A percentile compares a stretch with the other conserved stretches of the same genome.
Conservation (phyloP, 108 stramenopile species). For the Stephanodiscus triporus region DNA sequence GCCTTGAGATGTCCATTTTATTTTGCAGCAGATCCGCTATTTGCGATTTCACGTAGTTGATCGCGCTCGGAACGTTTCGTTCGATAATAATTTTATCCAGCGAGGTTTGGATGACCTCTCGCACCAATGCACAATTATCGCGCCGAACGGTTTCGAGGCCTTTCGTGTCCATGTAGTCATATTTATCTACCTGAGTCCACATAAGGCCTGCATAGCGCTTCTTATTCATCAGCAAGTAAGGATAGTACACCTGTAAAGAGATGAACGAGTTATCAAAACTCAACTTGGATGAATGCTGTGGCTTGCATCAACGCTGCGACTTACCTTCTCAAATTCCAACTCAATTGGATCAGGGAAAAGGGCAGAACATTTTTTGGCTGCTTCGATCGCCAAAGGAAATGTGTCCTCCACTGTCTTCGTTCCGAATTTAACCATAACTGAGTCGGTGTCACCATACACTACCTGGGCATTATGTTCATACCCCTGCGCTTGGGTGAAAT, state of each 20-base stretch:
- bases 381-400: slow-evolving; percentile 94
- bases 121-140: slow-evolving; percentile 97
- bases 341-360: slow-evolving; percentile 94
- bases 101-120: slow-evolving; percentile 97
- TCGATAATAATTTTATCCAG: slow-evolving; percentile 97
- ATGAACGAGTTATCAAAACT: too few species aligned
- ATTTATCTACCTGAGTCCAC: slow-evolving; percentile 96
- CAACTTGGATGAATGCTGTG: too few species aligned
- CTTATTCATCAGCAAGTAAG: slow-evolving; percentile 97
- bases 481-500: slow-evolving; percentile 95
- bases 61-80: slow-evolving; percentile 89
- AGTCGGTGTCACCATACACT: slow-evolving; percentile 99
- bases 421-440: slow-evolving; percentile 99
- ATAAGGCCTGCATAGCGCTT: slow-evolving; percentile 99
- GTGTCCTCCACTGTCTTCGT: slow-evolving; percentile 88
- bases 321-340: slow-evolving; percentile 97
- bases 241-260: too few species aligned
- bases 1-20: slow-evolving; percentile 97
- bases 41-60: slow-evolving; percentile 89
- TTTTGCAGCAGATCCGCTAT: slow-evolving; percentile 97
- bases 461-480: slow-evolving; percentile 93
- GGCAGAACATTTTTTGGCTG: slow-evolving; percentile 92
- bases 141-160: slow-evolving; percentile 99
- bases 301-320: too few species aligned
- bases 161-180: slow-evolving; percentile 99